phyloP scores from a whole-genome alignment of 2,329 filamentous ascomycete genomes.

The Botrytis cinerea region DNA sequence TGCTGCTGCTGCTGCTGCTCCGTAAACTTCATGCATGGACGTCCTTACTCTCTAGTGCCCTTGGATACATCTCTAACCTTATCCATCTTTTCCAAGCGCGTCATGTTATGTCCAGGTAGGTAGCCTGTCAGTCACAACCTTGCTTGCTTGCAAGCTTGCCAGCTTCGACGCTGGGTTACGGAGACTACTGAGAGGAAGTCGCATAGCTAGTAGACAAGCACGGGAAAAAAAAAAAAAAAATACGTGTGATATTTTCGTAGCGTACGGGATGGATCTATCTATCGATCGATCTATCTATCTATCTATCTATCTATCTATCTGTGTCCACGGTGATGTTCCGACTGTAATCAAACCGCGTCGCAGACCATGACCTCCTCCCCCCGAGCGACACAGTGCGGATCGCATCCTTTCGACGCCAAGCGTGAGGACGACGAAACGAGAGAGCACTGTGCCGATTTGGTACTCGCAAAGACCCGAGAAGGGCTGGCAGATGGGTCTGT shows the following conservation, averaged over 20 bases:
- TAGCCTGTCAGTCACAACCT: not conserved
- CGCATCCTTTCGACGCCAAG: conserved; percentile 4
- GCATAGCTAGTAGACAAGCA: not conserved
- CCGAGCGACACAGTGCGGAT: not conserved
- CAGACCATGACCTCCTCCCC: not conserved
- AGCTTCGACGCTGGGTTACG: not conserved
- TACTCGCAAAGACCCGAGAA: conserved; percentile 6
- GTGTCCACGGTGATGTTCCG: not conserved
- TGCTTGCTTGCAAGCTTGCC: not conserved
- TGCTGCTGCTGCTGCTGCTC: not conserved
- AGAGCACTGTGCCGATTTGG: not conserved
- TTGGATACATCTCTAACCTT: not conserved
- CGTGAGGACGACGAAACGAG: not conserved
- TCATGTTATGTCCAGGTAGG: not conserved
- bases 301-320: not conserved
- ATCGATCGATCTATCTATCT: not conserved
- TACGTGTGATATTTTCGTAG: not conserved
- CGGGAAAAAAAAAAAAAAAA: too few species aligned
- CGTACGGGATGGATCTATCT: not conserved
- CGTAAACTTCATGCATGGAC: not conserved
- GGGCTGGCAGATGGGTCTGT: not conserved
- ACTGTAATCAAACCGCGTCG: not conserved
- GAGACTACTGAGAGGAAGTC: not conserved
- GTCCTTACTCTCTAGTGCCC: not conserved
- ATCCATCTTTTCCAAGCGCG: conserved; percentile 7